Percentiles rank a stretch among this genome's conserved stretches.
phyloP scores from a whole-genome alignment of 805 yeast species.

The Candida chilensis region DNA sequence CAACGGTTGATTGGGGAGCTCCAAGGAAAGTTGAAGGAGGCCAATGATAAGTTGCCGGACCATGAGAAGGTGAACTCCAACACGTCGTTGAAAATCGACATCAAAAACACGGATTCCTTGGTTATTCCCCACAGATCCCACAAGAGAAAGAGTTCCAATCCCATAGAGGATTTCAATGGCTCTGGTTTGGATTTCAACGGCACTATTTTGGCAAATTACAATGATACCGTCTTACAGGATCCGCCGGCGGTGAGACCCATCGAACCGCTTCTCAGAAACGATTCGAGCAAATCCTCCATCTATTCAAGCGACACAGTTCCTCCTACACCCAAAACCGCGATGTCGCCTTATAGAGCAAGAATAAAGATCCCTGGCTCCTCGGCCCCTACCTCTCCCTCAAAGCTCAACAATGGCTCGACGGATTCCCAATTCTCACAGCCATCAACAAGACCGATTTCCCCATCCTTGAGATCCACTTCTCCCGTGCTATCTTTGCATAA shows the following conservation, averaged over 20 bases:
- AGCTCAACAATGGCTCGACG: too few species aligned
- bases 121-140: conserved; percentile 1
- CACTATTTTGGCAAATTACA: too few species aligned
- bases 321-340: not conserved
- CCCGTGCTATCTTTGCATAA: too few species aligned
- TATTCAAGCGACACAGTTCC: not conserved
- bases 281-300: conserved; percentile 1
- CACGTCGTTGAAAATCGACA: not conserved
- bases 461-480: too few species aligned
- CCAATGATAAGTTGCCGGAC: not conserved
- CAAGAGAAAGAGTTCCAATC: not conserved
- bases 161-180: too few species aligned
- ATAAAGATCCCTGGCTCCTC: not conserved
- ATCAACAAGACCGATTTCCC: too few species aligned
- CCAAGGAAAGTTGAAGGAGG: not conserved
- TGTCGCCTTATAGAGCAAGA: conserved; percentile 1
- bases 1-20: conserved; percentile 1
- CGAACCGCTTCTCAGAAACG: too few species aligned
- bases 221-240: too few species aligned
- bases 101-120: not conserved
- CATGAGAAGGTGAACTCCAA: not conserved
- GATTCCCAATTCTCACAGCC: too few species aligned
- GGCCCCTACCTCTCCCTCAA: not conserved
- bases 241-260: too few species aligned
- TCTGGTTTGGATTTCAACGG: too few species aligned